Conservation (phyloP, 2,329 filamentous ascomycete species). For the Xylariaceae sp. region DNA sequence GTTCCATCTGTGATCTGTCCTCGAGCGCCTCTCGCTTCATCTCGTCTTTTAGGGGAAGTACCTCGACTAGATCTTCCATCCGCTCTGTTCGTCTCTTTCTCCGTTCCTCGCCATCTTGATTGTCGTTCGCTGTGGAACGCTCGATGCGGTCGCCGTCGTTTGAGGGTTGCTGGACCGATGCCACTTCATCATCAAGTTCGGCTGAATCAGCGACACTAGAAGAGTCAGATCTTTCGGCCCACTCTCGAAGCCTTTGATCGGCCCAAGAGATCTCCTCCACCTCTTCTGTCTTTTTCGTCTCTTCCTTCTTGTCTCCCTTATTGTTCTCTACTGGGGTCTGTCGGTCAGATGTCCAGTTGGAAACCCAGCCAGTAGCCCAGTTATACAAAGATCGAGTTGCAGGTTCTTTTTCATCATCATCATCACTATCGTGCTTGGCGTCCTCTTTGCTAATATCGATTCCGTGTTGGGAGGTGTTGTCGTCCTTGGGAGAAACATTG, state of each 20-base stretch:
- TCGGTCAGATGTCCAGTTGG: not conserved
- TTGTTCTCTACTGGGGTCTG: constrained; percentile 24
- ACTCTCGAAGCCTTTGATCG: not conserved
- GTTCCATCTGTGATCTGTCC: constrained; percentile 6
- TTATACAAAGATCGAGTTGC: constrained; percentile 2
- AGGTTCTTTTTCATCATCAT: not conserved
- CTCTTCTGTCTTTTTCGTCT: constrained; percentile 2
- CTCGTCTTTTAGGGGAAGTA: constrained; percentile 24
- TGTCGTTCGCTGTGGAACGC: constrained; percentile 9
- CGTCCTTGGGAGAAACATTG: not conserved
- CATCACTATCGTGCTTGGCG: not conserved
- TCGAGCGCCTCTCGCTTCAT: constrained; percentile 22
- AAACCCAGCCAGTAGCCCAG: not conserved
- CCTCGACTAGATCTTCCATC: not conserved
- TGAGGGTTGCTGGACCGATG: constrained; percentile 12
- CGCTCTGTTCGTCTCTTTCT: constrained; percentile 26
- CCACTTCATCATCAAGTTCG: constrained; percentile 1
- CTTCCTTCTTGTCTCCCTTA: constrained; percentile 26
- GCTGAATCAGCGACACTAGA: not conserved
- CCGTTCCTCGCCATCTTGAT: constrained; percentile 25
- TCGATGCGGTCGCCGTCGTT: not conserved
- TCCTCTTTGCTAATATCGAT: not conserved
- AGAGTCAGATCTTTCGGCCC: not conserved
- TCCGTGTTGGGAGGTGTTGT: not conserved
- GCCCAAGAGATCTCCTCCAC: constrained; percentile 8